These are phyloP conservation scores for Hypoxylon crocopeplum DNA, from an alignment of 495 filamentous ascomycete genomes.

Conservation along the genomic window DNA sequence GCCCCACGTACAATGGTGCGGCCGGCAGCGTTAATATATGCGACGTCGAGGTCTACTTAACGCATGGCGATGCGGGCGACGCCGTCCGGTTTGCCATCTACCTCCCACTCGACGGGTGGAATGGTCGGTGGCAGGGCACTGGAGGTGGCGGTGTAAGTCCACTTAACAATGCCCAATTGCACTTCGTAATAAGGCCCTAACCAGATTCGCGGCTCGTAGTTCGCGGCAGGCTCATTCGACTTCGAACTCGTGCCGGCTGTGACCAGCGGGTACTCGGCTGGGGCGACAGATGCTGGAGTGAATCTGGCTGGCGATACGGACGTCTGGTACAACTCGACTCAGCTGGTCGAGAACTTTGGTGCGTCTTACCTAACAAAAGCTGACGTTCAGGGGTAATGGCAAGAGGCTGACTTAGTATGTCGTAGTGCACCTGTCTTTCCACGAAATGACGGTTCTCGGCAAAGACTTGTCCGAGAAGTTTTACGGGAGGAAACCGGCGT, in stretches of 20 bases:
- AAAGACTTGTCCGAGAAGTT: conserved; percentile 45
- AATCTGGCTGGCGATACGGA: conserved; percentile 28
- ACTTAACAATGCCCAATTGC: background rate
- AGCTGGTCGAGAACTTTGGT: conserved; percentile 26
- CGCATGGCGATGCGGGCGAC: conserved; percentile 50
- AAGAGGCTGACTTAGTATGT: conserved; percentile 46
- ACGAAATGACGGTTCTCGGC: conserved; percentile 40
- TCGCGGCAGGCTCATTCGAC: conserved; percentile 22
- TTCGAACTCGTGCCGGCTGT: conserved; percentile 20
- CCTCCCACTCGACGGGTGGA: conserved; percentile 59
- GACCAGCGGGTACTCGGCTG: conserved; percentile 28
- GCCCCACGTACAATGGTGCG: background rate
- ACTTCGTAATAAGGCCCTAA: conserved; percentile 3
- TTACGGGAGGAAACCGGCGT: conserved; percentile 45
- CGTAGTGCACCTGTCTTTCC: conserved; percentile 29
- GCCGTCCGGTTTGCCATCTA: conserved; percentile 60
- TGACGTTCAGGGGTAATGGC: conserved; percentile 1
- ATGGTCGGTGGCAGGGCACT: conserved; percentile 61
- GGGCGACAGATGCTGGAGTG: conserved; percentile 43
- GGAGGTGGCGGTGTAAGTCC: conserved; percentile 59
- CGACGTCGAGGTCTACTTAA: conserved; percentile 49
- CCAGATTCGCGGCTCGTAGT: conserved; percentile 10
- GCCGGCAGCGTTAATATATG: conserved; percentile 25
- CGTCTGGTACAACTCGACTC: conserved; percentile 18
- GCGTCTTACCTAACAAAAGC: background rate